phyloP scores from a whole-genome alignment of 768 basidiomycete genomes.

The Leccinum variicolor region DNA sequence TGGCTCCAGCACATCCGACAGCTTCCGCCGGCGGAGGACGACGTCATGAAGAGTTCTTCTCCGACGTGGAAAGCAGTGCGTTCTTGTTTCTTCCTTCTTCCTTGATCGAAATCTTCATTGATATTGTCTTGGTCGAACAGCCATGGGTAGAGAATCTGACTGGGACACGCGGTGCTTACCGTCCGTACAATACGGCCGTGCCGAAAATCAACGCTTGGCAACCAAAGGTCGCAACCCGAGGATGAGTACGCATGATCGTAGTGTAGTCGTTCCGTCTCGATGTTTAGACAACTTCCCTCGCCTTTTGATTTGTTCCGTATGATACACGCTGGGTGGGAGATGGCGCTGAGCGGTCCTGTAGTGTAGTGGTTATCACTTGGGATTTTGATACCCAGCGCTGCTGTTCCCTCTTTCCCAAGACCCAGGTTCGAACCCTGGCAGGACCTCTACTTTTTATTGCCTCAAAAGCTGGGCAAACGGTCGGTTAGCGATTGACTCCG shows the following conservation, averaged over 20 bases:
- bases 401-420: conserved; percentile 10
- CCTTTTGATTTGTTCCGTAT: not conserved
- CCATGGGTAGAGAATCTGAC: conserved; percentile 87
- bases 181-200: conserved; percentile 79
- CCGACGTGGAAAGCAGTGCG: conserved; percentile 86
- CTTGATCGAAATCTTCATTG: not conserved
- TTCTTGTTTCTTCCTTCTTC: conserved; percentile 2
- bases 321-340: not conserved
- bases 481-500: no score
- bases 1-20: conserved; percentile 92
- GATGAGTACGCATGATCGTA: conserved; percentile 10
- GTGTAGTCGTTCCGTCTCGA: not conserved
- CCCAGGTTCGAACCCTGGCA: conserved; percentile 28
- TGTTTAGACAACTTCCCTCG: not conserved
- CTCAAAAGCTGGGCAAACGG: not conserved
- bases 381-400: conserved; percentile 13
- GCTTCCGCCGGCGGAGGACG: conserved; percentile 74
- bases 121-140: conserved; percentile 36
- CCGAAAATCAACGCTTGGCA: conserved; percentile 86
- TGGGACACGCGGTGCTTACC: conserved; percentile 89
- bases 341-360: conserved; percentile 14
- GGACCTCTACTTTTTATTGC: conserved; percentile 14
- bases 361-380: conserved; percentile 29
- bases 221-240: conserved; percentile 61
- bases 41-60: conserved; percentile 60